Evolutionary conservation across 768 basidiomycete species (phyloP).

Genomic region (Tulasnella sp.): DNA sequence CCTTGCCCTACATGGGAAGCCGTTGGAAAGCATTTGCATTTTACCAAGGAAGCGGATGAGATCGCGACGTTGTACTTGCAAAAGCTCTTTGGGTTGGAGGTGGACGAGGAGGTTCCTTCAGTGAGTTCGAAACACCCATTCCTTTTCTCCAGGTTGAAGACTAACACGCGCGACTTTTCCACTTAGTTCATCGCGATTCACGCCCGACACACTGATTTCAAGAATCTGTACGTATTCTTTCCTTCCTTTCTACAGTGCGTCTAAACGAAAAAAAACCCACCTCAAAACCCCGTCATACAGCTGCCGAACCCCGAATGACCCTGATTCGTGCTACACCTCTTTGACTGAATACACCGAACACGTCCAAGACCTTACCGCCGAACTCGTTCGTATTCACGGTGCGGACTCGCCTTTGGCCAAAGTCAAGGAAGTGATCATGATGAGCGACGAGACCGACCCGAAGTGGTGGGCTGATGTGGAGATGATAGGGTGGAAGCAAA

Average conservation of each 20-base stretch:
- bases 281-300: not conserved
- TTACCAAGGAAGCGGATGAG: constrained; percentile 15
- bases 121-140: no score
- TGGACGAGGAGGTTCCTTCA: constrained; percentile 9
- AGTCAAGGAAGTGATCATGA: constrained; percentile 8
- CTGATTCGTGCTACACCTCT: not conserved
- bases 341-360: not conserved
- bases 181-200: constrained; percentile 22
- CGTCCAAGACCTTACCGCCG: constrained; percentile 5
- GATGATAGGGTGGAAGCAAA: not conserved
- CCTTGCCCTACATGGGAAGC: constrained; percentile 23
- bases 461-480: constrained; percentile 12
- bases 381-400: not conserved
- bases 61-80: constrained; percentile 23
- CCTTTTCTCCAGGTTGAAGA: no score
- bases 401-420: not conserved
- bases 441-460: constrained; percentile 16
- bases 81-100: constrained; percentile 12
- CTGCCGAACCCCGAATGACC: not conserved
- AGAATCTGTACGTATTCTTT: not conserved
- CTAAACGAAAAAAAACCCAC: not conserved
- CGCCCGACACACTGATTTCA: constrained; percentile 15
- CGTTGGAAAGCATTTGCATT: constrained; percentile 24
- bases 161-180: not conserved
- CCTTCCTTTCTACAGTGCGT: not conserved